phyloP scores from a whole-genome alignment of 1,139 yeast genomes.

The Sugiyamaella japonica region DNA sequence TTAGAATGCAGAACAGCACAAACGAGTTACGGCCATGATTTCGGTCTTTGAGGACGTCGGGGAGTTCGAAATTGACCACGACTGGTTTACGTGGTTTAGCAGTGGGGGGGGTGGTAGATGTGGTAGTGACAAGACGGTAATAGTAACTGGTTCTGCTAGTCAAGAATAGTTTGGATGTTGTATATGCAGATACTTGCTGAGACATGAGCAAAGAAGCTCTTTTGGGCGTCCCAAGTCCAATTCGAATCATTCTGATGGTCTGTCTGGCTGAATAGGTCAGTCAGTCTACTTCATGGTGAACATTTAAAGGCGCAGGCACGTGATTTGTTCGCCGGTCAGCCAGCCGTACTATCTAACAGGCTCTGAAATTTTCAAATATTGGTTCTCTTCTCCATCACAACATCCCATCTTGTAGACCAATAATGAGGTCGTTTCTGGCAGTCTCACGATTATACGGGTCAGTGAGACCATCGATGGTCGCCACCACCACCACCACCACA shows the following conservation, averaged over 20 bases:
- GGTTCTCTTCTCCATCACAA: neutral
- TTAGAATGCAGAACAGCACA: constrained; percentile 59
- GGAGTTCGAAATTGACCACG: constrained; percentile 42
- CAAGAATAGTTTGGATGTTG: neutral
- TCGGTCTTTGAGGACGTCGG: constrained; percentile 64
- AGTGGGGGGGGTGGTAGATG: neutral
- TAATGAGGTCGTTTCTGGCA: constrained; percentile 1
- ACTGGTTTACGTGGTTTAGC: constrained; percentile 25
- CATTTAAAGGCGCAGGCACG: constrained; percentile 1
- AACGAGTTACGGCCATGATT: constrained; percentile 56
- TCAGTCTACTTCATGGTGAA: neutral
- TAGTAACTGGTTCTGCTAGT: no score
- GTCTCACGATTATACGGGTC: neutral
- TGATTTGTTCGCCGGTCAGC: neutral
- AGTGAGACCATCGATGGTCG: neutral
- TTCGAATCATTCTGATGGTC: constrained; percentile 3
- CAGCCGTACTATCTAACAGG: constrained; percentile 12
- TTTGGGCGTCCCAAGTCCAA: constrained; percentile 1
- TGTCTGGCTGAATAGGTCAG: neutral
- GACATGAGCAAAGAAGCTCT: neutral
- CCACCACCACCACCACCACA: neutral
- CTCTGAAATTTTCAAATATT: constrained; percentile 6
- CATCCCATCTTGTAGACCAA: neutral
- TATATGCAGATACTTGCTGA: neutral
- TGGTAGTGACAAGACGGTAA: neutral